phyloP scores from a whole-genome alignment of 208 protist species.

The Leptomonas pyrrhocoris region DNA sequence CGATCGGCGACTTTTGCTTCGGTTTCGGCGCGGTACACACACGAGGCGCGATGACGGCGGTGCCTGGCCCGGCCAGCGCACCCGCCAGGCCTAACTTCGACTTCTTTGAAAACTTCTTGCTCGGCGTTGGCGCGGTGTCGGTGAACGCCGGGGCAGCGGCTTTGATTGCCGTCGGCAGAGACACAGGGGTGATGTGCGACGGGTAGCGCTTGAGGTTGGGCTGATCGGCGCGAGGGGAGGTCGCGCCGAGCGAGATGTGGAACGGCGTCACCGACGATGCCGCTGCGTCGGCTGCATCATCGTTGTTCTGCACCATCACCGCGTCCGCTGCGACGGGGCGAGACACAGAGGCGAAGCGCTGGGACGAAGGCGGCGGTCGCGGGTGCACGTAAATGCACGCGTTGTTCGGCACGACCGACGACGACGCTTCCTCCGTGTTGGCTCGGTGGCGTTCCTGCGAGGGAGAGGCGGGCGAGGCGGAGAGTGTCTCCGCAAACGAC shows the following conservation, averaged over 20 bases:
- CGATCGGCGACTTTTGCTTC: neutral
- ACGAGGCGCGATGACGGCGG: neutral
- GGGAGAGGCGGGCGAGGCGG: too few relatives aligned
- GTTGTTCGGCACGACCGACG: neutral
- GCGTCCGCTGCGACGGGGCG: too few relatives aligned
- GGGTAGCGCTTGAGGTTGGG: constrained; percentile 7
- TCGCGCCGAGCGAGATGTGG: neutral
- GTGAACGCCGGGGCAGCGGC: neutral
- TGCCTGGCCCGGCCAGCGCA: neutral
- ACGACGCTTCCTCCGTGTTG: neutral
- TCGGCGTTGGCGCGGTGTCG: constrained; percentile 6
- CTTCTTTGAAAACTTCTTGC: neutral
- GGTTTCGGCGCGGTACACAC: neutral
- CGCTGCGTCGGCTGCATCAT: neutral
- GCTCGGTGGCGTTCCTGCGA: too few relatives aligned
- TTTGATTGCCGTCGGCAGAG: neutral
- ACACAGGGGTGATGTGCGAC: constrained; percentile 5
- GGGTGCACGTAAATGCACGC: neutral
- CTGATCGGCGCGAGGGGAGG: neutral
- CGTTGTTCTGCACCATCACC: too few relatives aligned
- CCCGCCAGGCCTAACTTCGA: neutral
- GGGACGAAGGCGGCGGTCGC: neutral
- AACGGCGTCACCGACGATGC: neutral
- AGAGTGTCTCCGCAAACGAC: constrained; percentile 6
- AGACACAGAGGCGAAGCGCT: neutral